Evolutionary conservation across 805 yeast genomes (phyloP).

Genomic region (Candida insectalens): DNA sequence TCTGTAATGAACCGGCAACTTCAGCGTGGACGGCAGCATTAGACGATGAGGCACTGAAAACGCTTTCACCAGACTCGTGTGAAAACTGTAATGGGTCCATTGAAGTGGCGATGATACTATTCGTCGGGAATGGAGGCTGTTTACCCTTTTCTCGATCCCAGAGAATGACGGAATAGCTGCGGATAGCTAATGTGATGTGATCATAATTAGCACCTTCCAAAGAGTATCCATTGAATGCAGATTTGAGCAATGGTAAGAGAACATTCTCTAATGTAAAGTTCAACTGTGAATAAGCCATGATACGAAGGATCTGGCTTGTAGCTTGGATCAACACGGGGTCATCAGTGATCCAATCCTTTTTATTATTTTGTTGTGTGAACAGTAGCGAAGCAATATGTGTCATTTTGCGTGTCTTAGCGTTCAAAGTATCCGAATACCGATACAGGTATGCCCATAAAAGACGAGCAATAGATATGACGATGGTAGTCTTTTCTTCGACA

Average conservation of each 20-base stretch:
- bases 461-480: constrained; percentile 59
- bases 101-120: constrained; percentile 29
- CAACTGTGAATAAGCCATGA: constrained; percentile 69
- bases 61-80: constrained; percentile 24
- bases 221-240: constrained; percentile 45
- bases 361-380: constrained; percentile 32
- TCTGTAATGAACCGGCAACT: constrained; percentile 47
- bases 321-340: constrained; percentile 56
- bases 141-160: constrained; percentile 47
- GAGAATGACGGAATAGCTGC: constrained; percentile 63
- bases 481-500: constrained; percentile 41
- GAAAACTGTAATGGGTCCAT: constrained; percentile 25
- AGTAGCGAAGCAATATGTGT: constrained; percentile 56
- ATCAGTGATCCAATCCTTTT: constrained; percentile 60
- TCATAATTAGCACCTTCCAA: constrained; percentile 65
- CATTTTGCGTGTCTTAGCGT: constrained; percentile 73
- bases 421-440: constrained; percentile 80
- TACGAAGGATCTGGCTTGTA: constrained; percentile 62
- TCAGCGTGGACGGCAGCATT: constrained; percentile 59
- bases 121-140: constrained; percentile 68
- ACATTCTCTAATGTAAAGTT: constrained; percentile 75
- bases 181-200: constrained; percentile 56
- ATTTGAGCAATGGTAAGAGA: constrained; percentile 56
- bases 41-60: constrained; percentile 33
- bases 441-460: constrained; percentile 85